Evolutionary conservation across 805 yeast species (phyloP), one percentile per base, ranked within the genome.

Genomic region (Alloascoidea africana): DNA sequence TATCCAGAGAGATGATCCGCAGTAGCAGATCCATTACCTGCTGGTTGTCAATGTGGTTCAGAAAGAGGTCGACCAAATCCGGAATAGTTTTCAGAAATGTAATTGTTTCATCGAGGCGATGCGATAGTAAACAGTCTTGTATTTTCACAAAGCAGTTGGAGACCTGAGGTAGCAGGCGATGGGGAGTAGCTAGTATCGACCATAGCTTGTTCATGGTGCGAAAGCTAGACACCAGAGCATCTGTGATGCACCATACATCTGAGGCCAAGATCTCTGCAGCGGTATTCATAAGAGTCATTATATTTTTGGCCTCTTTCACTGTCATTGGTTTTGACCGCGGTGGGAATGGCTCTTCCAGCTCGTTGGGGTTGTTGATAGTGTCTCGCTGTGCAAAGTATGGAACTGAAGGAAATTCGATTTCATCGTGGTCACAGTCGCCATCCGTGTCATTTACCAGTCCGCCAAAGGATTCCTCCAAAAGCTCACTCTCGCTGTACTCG

Each of bases 251-350:
- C 30, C 30, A 23, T 8, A 23, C n/a, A 8, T 23, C 30, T 8
- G 13, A 8, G 8, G 30, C 8, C 8, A 23, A n/a, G 8, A 23
- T 23, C 8, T 23, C 30, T 8, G 30, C 30, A 23, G 30, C 30
- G 8, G n/a, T 23, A 23, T 23, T 23, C n/a, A n/a, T 8, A n/a
- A 8, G n/a, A 8, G 8, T 23, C 13, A 23, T 23, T 8, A 23
- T 23, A n/a, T 23, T 23, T 23, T 23, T 23, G 30, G n/a, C n/a
- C 30, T 8, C n/a, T n/a, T 23, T n/a, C 30, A 23, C 30, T 23
- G 30, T 23, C 30, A 8, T 23, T n/a, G 30, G 8, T n/a, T 23
- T 8, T 23, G n/a, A 8, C n/a, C n/a, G n/a, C 8, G 30, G 13
- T 23, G 30, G 8, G 30, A n/a, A 8, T 23, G 30, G 8, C 30